phyloP scores from a whole-genome alignment of 768 basidiomycete genomes.

The Rhizopogon roseolus region DNA sequence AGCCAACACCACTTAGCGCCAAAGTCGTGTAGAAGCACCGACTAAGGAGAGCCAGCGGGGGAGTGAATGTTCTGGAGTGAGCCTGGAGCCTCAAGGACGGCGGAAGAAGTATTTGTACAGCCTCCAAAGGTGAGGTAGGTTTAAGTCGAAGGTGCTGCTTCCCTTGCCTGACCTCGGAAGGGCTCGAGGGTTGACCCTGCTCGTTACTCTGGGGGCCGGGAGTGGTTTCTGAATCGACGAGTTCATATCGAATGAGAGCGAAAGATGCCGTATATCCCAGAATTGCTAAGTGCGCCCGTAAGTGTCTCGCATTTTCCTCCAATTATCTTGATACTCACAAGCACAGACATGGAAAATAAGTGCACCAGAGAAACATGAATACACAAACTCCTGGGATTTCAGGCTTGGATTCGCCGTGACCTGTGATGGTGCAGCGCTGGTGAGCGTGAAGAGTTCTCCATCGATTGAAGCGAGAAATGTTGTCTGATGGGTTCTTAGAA shows the following conservation, averaged over 20 bases:
- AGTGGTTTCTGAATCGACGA: conserved; percentile 8
- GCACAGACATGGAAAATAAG: conserved; percentile 26
- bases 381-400: conserved; percentile 18
- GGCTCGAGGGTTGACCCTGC: too few species aligned
- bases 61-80: not conserved
- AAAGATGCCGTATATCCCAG: conserved; percentile 25
- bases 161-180: too few species aligned
- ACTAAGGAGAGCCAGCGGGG: conserved; percentile 17
- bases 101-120: too few species aligned
- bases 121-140: not conserved
- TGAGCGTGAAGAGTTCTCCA: conserved; percentile 22
- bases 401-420: conserved; percentile 6
- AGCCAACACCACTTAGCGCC: conserved; percentile 17
- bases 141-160: not conserved
- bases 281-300: conserved; percentile 11
- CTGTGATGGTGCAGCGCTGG: conserved; percentile 13
- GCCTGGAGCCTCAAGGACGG: not conserved
- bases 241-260: conserved; percentile 21
- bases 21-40: conserved; percentile 23
- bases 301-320: not conserved
- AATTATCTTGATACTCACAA: conserved; percentile 9
- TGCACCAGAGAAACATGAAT: conserved; percentile 25
- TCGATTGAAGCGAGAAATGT: conserved; percentile 25
- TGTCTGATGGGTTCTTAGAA: conserved; percentile 14
- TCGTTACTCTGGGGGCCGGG: not conserved